phyloP scores from a whole-genome alignment of 805 yeast species.

The Hanseniaspora mollemarum region DNA sequence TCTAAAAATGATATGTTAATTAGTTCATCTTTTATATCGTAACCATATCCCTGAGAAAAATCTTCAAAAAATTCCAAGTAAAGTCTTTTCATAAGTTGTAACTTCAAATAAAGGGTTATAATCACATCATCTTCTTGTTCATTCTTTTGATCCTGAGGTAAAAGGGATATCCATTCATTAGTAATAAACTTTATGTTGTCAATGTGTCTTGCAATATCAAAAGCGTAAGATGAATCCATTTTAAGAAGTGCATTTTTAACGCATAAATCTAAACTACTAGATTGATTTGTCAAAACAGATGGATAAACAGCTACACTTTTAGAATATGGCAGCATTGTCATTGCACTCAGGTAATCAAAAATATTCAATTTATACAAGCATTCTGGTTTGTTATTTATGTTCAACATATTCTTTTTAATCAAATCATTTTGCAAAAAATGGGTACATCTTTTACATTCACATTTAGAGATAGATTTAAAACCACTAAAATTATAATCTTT shows the following conservation, averaged over 20 bases:
- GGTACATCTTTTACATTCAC: conserved; percentile 26
- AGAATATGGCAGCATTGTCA: conserved; percentile 34
- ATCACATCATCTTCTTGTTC: conserved; percentile 5
- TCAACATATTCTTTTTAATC: conserved; percentile 28
- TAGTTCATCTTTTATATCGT: conserved; percentile 13
- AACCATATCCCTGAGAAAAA: conserved; percentile 14
- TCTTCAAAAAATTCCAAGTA: conserved; percentile 14
- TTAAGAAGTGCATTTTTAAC: conserved; percentile 8
- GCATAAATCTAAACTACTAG: conserved; percentile 10
- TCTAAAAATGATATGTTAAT: conserved; percentile 7
- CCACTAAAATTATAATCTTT: conserved; percentile 4
- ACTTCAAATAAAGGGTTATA: conserved; percentile 6
- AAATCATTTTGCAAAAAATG: conserved; percentile 28
- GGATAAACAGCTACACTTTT: conserved; percentile 37
- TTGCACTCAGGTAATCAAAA: conserved; percentile 30
- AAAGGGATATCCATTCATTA: background rate
- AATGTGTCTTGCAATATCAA: conserved; percentile 8
- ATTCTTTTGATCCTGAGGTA: conserved; percentile 1
- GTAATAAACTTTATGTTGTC: conserved; percentile 12
- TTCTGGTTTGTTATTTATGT: conserved; percentile 23
- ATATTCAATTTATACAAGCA: conserved; percentile 30
- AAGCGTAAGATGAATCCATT: conserved; percentile 11
- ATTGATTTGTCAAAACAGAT: conserved; percentile 31
- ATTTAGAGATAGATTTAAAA: conserved; percentile 17
- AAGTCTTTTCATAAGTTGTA: conserved; percentile 12